Evolutionary conservation across 2,329 filamentous ascomycete genomes (phyloP), one percentile per base, ranked within the genome.

Genomic region (Seiridium cupressi): DNA sequence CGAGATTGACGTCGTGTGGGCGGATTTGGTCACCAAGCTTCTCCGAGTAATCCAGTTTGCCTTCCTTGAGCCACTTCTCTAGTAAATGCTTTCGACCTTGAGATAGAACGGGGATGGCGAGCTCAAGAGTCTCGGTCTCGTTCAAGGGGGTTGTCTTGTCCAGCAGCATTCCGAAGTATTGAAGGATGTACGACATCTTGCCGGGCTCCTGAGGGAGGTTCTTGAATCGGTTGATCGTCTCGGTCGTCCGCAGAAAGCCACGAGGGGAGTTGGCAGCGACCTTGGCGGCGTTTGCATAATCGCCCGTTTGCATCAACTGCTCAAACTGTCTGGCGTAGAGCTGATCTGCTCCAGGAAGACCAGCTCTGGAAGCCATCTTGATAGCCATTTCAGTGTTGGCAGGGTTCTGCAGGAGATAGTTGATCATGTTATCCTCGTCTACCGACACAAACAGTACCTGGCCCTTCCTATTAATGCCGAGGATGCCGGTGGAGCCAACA

Each of bases 51-150:
- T 96, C 92, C 48, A 99, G 84, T 82, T 99, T 99, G 77, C 92
- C 90, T 78, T 98, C 95, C 72, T 90, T 90, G 75, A 98, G 85
- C 96, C 96, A 99, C 78, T 99, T 99, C 79, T 98, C 95, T 35
- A 99, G 85, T 34, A 99, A 81, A 72, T 98, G 92, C 79, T 97
- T 98, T 65, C 95, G 88, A 75, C 93, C 95, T 77, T 99, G 95
- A 60, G 90, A 88, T 60, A 99, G 84, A 26, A 99, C 95, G 26
- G 95, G 95, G 66, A 93, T 88, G 8, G 95, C 93, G 63, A 99
- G 84, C 79, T 99, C 95, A 44, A 99, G 81, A 51, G 93, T 97
- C 78, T 99, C 95, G 66, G 96, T 91, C 73, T 89, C 88, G 79
- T 99, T 99, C 51, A 99, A 81, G 35, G 86, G 71, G 2, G 71